A percentile compares a stretch with the other conserved stretches of the same genome.
Evolutionary conservation across 139 green algal species (phyloP).

Genomic region (Tetraselmis striata): DNA sequence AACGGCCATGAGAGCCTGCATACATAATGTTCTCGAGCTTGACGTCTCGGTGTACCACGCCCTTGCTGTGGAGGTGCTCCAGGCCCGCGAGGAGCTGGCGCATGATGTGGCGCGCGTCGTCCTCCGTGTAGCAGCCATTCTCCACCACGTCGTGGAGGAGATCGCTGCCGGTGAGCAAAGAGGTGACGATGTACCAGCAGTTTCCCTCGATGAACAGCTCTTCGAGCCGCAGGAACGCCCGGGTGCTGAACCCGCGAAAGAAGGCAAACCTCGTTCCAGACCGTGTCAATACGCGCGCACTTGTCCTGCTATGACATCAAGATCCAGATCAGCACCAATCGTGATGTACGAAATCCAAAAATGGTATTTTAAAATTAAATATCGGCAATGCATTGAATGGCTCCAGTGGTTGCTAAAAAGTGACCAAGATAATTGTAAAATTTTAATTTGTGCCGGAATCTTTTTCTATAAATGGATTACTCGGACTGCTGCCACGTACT

Average conservation of each 20-base stretch:
- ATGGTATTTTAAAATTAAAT: too few species aligned
- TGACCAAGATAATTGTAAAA: too few species aligned
- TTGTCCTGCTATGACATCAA: too few species aligned
- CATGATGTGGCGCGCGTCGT: conserved; percentile 13
- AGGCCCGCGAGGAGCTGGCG: conserved; percentile 21
- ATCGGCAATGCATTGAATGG: too few species aligned
- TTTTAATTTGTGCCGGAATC: too few species aligned
- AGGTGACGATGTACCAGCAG: conserved; percentile 9
- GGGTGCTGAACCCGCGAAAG: background rate
- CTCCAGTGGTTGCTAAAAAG: too few species aligned
- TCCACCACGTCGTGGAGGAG: conserved; percentile 16
- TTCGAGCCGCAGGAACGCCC: background rate
- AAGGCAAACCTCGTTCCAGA: background rate
- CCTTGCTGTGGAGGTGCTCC: conserved; percentile 23
- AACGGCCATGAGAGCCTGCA: too few species aligned
- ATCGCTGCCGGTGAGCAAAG: conserved; percentile 13
- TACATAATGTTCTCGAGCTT: background rate
- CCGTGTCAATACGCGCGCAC: too few species aligned
- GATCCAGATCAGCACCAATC: too few species aligned
- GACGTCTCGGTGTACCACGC: conserved; percentile 29
- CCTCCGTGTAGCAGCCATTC: conserved; percentile 17
- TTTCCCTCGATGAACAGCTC: background rate
- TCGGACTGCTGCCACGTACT: too few species aligned
- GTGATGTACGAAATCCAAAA: too few species aligned
- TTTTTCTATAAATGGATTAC: too few species aligned